These are phyloP conservation scores for Canavalia ensiformis DNA, from an alignment of 306 rosid species.

Conservation along the genomic window DNA sequence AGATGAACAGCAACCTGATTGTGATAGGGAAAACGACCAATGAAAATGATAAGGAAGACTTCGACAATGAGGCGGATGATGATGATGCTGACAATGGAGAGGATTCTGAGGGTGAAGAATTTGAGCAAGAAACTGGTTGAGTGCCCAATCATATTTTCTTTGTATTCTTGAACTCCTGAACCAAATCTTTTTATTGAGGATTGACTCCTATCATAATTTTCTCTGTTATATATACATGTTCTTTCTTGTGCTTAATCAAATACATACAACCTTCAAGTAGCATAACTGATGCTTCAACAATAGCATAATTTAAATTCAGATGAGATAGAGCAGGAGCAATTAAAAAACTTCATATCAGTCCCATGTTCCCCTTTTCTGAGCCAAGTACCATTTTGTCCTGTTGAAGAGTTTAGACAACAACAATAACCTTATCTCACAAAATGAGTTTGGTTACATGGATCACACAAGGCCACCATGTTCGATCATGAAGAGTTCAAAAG, in stretches of 20 bases:
- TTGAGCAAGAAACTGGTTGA: slow-evolving; percentile 95
- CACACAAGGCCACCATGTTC: neutral
- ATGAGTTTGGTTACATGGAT: too few species aligned
- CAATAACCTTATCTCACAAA: too few species aligned
- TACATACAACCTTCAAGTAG: neutral
- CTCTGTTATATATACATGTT: neutral
- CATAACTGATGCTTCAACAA: neutral
- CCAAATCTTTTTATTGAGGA: slow-evolving; percentile 32
- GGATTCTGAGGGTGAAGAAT: slow-evolving; percentile 92
- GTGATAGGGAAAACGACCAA: slow-evolving; percentile 75
- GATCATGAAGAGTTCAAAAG: neutral
- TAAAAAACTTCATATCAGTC: neutral
- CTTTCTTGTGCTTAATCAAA: slow-evolving; percentile 17
- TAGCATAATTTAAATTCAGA: slow-evolving; percentile 1
- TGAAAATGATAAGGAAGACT: slow-evolving; percentile 85
- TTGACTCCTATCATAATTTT: neutral
- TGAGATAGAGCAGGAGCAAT: neutral
- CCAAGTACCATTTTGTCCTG: neutral
- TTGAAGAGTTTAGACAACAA: neutral
- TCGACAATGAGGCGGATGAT: slow-evolving; percentile 69
- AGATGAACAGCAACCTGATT: slow-evolving; percentile 68
- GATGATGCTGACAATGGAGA: slow-evolving; percentile 84
- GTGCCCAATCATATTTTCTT: slow-evolving; percentile 26
- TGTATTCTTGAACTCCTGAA: neutral
- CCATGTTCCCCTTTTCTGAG: neutral